Evolutionary conservation across 805 yeast genomes (phyloP), one percentile per base, ranked within the genome.

Genomic region (Starmera dryadoides): DNA sequence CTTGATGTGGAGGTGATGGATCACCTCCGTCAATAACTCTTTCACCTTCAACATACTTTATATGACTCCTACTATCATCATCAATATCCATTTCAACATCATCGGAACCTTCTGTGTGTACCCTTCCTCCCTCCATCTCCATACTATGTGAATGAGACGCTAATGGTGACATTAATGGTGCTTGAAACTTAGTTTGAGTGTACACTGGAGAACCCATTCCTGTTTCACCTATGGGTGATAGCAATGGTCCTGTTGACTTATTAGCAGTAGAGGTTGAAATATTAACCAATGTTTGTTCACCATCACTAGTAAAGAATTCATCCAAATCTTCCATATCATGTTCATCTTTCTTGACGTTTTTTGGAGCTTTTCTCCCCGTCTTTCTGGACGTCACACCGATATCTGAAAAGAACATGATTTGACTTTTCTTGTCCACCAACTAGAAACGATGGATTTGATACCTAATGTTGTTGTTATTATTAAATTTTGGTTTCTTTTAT

Each of bases 271-370:
- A 20, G n/a, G n/a, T n/a, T n/a, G n/a, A 16, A 32, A 8, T 26
- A 10, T 15, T 35, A 11, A n/a, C 30, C 20, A 29, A 36, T 11
- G 31, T 57, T 20, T 59, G 64, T 16, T 73, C 78, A 37, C 77
- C 83, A 34, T 66, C 78, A 37, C 77, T 83, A 34, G 66, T 68
- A 39, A 81, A 82, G 55, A 81, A 82, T 40, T 80, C 87, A 46
- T 78, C 80, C 14, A 82, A 53, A 48, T 78, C 82, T 49, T 82
- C 89, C 75, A 81, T 72, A 21, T 81, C 75, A 48, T 77, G 71
- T 36, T 69, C 68, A 54, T 81, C 84, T 47, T 72, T 69, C 33
- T 63, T 62, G 25, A 81, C 59, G 42, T 68, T 64, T 19, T 60
- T 59, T 34, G 63, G 69, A 8, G 74, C 74, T 38, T 60, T 59